A percentile compares a stretch with the other conserved stretches of the same genome.
Conservation (phyloP, 441 rosid genomes). For the Jatropha podagrica region DNA sequence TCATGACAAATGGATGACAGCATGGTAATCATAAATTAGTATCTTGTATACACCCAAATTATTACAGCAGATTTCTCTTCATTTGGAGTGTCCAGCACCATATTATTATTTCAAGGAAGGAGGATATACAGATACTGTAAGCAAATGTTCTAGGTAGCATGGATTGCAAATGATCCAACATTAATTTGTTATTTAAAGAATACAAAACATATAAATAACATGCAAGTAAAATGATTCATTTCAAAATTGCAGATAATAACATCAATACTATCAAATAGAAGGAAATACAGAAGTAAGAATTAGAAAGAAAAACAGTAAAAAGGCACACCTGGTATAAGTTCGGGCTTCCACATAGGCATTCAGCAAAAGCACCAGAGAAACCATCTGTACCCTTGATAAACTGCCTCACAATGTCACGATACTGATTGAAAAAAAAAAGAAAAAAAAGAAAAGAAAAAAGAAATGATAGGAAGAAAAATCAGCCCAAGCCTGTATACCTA, state of each 20-base stretch:
- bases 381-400: conserved; percentile 93
- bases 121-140: neutral
- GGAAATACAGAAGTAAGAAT: neutral
- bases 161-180: neutral
- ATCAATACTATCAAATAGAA: neutral
- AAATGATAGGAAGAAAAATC: conserved; percentile 4
- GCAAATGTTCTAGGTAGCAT: neutral
- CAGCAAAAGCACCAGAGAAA: conserved; percentile 93
- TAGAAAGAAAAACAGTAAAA: conserved; percentile 7
- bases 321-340: conserved; percentile 74
- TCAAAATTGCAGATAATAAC: neutral
- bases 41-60: neutral
- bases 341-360: conserved; percentile 93
- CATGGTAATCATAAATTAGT: neutral
- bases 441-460: neutral
- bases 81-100: neutral
- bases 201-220: neutral
- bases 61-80: neutral
- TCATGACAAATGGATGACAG: neutral
- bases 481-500: conserved; percentile 13
- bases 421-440: conserved; percentile 43
- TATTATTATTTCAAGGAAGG: neutral
- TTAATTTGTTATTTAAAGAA: neutral
- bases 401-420: conserved; percentile 82
- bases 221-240: neutral